Evolutionary conservation across 768 basidiomycete species (phyloP), one percentile per base, ranked within the genome.

Genomic region (Boletus huronensis): DNA sequence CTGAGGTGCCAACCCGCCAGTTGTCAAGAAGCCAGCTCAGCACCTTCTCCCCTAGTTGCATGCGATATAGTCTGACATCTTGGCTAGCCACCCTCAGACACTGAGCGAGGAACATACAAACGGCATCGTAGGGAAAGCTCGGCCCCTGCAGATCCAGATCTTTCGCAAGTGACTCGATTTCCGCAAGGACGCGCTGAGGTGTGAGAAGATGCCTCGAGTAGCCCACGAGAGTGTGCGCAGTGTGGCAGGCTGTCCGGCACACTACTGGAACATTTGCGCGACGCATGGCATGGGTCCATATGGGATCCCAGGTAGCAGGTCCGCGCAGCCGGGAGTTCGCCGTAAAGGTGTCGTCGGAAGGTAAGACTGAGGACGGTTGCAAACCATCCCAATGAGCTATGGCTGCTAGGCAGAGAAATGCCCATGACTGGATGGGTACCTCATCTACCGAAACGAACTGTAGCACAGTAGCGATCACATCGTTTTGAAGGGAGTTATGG

Each of bases 121-220:
- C 92, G 1, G 95, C 85, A 65, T 99, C 97, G 62, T 81, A 89
- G 0, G 94, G 93, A 62, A 82, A 86, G 14, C 83, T 74, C 2
- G 95, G 94, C 0, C 94, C 95, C 71, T 98, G 96, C 16, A 97
- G 80, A 58, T 92, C 88, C 54, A 99, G 75, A 58, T 96, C 91
- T 57, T 86, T 87, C 1, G 84, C 80, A 44, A 98, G 74, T 0
- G 78, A 75, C 65, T 93, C 93, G 45, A 98, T 84, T 66, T 95
- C 93, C 3, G 72, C 63, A 14, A 90, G 75, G 42, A 88, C 72
- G 14, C 79, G 80, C 35, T 84, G 81, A 14, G 81, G 70, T 4
- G 81, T 75, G 23, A 90, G 73, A 50, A 80, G 62, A 48, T 62
- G 58, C 54, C 69, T 70, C 62, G 68, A 77, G 66, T 73, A 62